phyloP scores from a whole-genome alignment of 179 eudicot genomes.

The Vitellaria paradoxa region DNA sequence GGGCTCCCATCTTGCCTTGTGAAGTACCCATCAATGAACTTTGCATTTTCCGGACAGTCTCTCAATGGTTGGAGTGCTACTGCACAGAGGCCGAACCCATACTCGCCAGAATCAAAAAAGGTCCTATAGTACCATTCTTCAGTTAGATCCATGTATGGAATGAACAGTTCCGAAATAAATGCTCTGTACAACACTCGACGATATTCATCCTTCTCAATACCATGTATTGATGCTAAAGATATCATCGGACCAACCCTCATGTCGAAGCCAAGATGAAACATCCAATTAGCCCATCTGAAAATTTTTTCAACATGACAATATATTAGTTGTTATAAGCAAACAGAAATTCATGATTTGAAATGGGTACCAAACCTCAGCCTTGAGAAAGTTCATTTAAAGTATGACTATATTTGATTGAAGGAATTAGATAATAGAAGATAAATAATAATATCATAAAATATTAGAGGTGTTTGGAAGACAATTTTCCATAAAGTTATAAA shows the following conservation, averaged over 20 bases:
- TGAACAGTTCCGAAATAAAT: constrained; percentile 30
- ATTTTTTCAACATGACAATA: too few species aligned
- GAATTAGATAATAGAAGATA: too few species aligned
- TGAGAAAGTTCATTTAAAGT: too few species aligned
- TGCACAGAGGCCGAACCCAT: constrained; percentile 24
- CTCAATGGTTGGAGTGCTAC: constrained; percentile 20
- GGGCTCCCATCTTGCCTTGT: constrained; percentile 23
- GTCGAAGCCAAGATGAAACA: constrained; percentile 28
- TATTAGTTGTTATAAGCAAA: too few species aligned
- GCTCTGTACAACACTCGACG: constrained; percentile 27
- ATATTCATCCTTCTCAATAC: background rate
- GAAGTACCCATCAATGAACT: constrained; percentile 25
- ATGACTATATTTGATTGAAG: too few species aligned
- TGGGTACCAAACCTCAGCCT: too few species aligned
- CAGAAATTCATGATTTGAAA: too few species aligned
- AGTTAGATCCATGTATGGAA: constrained; percentile 37
- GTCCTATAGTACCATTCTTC: constrained; percentile 37
- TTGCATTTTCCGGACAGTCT: constrained; percentile 29
- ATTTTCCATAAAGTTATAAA: too few species aligned
- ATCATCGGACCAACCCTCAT: constrained; percentile 26
- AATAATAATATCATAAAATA: too few species aligned
- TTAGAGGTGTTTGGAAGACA: too few species aligned
- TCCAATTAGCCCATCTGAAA: constrained; percentile 30
- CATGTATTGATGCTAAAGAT: constrained; percentile 31
- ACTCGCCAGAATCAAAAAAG: constrained; percentile 31